Base-by-base conservation (phyloP, 257 asterid species). In the Primulina tabacum region DNA sequence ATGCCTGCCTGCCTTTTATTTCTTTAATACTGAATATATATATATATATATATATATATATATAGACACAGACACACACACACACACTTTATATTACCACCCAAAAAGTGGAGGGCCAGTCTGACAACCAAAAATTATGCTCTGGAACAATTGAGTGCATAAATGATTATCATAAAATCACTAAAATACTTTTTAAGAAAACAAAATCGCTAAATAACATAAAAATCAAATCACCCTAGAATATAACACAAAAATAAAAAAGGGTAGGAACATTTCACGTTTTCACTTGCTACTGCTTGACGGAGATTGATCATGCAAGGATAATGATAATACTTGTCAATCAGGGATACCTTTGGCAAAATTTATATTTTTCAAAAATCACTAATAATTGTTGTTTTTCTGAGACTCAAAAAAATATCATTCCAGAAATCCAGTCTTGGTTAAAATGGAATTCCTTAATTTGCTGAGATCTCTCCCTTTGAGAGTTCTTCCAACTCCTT, bases 401-500 rank as follows among this genome's bases (percentile, higher is more conserved):
- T 24, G 26, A 24, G 1, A 24, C 1, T 24, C 55, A 14, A 14
- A 18, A 47, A 50, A 50, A 50, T 14, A 68, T 74, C 64, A 83
- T 70, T 87, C 96, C n/a, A 89, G 79, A 73, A 82, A 89, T 29
- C 96, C 91, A 29, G 96, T 89, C 65, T 82, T 82, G 2, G 79
- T 75, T 60, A 89, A 78, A 82, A 87, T 82, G 69, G 86, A 79
- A 52, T 87, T 85, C 77, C 91, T 89, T 30, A 81, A 62, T 26
- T 69, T 80, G 75, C 85, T 82, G 33, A 87, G 85, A 24, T 89
- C 93, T 57, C 96, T 86, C 37, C 96, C 96, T 74, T 86, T 86
- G 29, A 89, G 93, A 7, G 93, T 89, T 21, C 92, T 74, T 26
- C 96, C 96, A 69, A 77, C 72, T 1, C 96, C 96, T 74, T 89